These are phyloP conservation scores for Candida parachauliodes DNA, from an alignment of 805 yeast species.

Conservation along the genomic window DNA sequence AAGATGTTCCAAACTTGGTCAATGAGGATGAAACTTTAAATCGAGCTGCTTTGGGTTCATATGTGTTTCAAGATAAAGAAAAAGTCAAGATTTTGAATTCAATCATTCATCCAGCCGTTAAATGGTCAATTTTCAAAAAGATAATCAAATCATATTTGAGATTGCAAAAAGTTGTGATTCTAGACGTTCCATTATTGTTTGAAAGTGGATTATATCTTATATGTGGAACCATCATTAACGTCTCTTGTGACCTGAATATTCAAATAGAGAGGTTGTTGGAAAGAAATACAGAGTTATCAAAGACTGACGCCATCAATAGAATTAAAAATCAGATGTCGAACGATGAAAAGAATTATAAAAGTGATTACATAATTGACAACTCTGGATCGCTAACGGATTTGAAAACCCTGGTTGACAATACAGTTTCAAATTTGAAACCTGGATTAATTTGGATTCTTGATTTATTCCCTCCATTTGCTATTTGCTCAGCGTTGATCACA, in stretches of 20 bases:
- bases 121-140: constrained; percentile 58
- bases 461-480: constrained; percentile 25
- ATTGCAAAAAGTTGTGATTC: constrained; percentile 57
- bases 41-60: constrained; percentile 69
- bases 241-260: constrained; percentile 51
- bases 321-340: constrained; percentile 74
- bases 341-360: constrained; percentile 49
- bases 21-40: constrained; percentile 49
- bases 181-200: constrained; percentile 89
- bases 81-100: constrained; percentile 61
- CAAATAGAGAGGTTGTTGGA: constrained; percentile 62
- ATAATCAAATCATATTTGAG: constrained; percentile 55
- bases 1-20: constrained; percentile 49
- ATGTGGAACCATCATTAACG: constrained; percentile 71
- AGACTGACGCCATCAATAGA: constrained; percentile 66
- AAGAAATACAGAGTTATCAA: constrained; percentile 65
- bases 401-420: constrained; percentile 16
- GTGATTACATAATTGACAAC: constrained; percentile 72
- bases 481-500: constrained; percentile 21
- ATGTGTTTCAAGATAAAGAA: constrained; percentile 67
- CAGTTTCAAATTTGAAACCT: constrained; percentile 27
- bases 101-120: constrained; percentile 87
- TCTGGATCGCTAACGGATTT: constrained; percentile 29
- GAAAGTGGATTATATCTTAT: constrained; percentile 68
- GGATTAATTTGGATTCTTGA: constrained; percentile 18